Base-by-base conservation (phyloP, 352 stramenopile genomes). In the Pythium biforme region DNA sequence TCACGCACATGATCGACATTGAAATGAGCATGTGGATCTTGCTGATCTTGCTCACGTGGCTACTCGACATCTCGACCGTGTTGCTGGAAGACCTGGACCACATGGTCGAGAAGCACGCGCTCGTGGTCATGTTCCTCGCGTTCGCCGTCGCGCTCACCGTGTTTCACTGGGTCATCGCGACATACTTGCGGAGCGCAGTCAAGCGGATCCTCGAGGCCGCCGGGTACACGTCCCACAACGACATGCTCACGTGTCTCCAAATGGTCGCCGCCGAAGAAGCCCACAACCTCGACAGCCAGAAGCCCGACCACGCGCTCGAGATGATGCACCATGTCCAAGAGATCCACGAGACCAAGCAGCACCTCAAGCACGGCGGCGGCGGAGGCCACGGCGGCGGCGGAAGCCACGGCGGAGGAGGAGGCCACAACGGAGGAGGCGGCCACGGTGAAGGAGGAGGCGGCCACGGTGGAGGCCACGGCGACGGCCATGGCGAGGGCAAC, bases 261-360 rank as follows among this genome's bases (percentile, higher is more conserved):
- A 43, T 34, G 41, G 49, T 67, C 22, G 51, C 51, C 7, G 41
- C 29, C 2, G 60, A 67, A 20, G 60, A 67, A 34, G 43, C 26
- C 0, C 27, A 26, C n/a, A 58, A 59, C n/a, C 40, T 66, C 20
- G 50, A 55, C 19, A 48, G 4, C 7, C 39, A 59, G 37, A 50
- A 47, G 27, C 39, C 59, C 5, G 59, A 66, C 15, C 34, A 45
- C 17, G 59, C 59, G 3, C 41, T 66, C 26, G 59, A 66, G 39
- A 53, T 53, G 48, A 66, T 66, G 59, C 59, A 59, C n/a, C 49
- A 54, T n/a, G 59, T 59, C 10, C 59, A 66, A 22, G 59, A 66
- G 25, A 26, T 27, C 9, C 49, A 66, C 11, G 59, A 66, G 50
- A 47, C 50, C 8, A 50, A 48, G 39, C 23, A 59, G n/a, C 39